Conservation (phyloP, 768 basidiomycete genomes). For the Pleurotus sapidus region DNA sequence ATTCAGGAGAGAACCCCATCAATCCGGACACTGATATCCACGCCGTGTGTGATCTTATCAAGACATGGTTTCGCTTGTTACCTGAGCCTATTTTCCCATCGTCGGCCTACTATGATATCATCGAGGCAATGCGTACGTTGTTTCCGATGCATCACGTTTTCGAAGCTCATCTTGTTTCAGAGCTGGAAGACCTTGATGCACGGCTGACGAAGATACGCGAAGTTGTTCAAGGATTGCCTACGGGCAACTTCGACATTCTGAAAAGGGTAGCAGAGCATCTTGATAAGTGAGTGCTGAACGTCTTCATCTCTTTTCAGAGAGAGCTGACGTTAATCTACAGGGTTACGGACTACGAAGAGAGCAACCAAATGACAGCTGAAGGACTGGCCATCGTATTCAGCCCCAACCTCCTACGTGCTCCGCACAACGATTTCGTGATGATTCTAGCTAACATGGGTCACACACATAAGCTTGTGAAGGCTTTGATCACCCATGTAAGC, state of each 20-base stretch:
- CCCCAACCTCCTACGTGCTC: slow-evolving; percentile 74
- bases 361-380: slow-evolving; percentile 88
- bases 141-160: neutral
- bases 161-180: slow-evolving; percentile 30
- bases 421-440: slow-evolving; percentile 74
- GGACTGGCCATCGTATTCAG: slow-evolving; percentile 85
- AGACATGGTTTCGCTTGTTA: slow-evolving; percentile 81
- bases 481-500: slow-evolving; percentile 73
- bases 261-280: slow-evolving; percentile 79
- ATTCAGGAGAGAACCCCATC: slow-evolving; percentile 59
- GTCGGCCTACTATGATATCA: slow-evolving; percentile 61
- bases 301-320: neutral
- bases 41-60: slow-evolving; percentile 79
- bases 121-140: slow-evolving; percentile 63
- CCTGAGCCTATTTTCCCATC: slow-evolving; percentile 80
- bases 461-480: slow-evolving; percentile 73
- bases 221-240: slow-evolving; percentile 69
- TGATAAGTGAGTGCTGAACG: slow-evolving; percentile 49
- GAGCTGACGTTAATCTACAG: slow-evolving; percentile 27
- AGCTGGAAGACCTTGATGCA: slow-evolving; percentile 65
- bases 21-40: slow-evolving; percentile 67
- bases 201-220: slow-evolving; percentile 61
- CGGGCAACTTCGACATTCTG: slow-evolving; percentile 74
- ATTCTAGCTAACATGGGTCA: slow-evolving; percentile 80
- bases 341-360: slow-evolving; percentile 85